phyloP scores from a whole-genome alignment of 805 yeast species.

The Ogataea ganodermae region DNA sequence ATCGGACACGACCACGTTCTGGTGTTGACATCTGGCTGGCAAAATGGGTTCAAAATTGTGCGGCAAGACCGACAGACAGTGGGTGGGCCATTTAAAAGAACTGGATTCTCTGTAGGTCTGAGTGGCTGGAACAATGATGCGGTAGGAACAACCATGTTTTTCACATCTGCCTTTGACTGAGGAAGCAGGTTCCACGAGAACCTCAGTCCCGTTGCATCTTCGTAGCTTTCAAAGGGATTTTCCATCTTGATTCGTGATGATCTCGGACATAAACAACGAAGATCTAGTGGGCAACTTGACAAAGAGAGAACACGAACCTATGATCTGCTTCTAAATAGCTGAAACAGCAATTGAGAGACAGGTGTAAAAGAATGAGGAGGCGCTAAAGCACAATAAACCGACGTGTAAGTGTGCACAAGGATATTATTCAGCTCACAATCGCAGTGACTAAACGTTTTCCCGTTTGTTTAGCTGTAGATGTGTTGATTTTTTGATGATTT shows the following conservation, averaged over 20 bases:
- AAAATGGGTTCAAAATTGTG: constrained; percentile 55
- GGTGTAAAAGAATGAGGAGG: too few species aligned
- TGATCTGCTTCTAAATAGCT: too few species aligned
- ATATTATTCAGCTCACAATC: neutral
- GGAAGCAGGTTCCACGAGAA: constrained; percentile 73
- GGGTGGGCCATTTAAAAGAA: constrained; percentile 41
- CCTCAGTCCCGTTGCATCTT: constrained; percentile 74
- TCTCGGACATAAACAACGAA: neutral
- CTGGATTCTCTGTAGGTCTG: constrained; percentile 44
- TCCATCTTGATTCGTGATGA: constrained; percentile 1
- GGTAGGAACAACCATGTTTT: constrained; percentile 54
- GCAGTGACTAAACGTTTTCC: neutral
- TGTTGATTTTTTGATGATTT: neutral
- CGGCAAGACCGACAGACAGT: constrained; percentile 57
- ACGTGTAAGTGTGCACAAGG: neutral
- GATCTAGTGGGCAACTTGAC: neutral
- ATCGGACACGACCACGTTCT: constrained; percentile 57
- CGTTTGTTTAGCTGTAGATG: constrained; percentile 7
- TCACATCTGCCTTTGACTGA: constrained; percentile 52
- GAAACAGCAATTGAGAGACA: too few species aligned
- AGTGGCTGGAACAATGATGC: constrained; percentile 63
- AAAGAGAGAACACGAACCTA: too few species aligned
- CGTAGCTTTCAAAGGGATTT: constrained; percentile 49
- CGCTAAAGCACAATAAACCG: neutral
- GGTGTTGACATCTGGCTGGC: constrained; percentile 35